Evolutionary conservation across 2,329 filamentous ascomycete species (phyloP).

Genomic region (Fusarium lyarnte): DNA sequence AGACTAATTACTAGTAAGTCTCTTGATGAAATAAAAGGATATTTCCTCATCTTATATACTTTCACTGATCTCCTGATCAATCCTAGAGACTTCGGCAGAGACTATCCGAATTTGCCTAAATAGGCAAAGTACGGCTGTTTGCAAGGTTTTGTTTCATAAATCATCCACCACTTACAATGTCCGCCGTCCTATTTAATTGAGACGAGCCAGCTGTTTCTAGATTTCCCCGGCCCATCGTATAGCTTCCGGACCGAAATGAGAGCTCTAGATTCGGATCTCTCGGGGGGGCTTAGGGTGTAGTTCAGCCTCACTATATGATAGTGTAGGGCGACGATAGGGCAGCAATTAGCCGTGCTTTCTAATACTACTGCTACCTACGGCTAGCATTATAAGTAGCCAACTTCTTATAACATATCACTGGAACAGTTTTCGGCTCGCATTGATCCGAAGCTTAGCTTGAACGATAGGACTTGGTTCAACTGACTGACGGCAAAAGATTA

Average conservation of each 20-base stretch:
- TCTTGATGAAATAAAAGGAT: background rate
- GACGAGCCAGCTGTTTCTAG: background rate
- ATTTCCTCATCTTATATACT: background rate
- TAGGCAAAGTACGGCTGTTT: background rate
- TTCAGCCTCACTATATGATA: background rate
- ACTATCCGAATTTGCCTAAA: constrained; percentile 27
- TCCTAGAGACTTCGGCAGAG: background rate
- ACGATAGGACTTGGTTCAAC: background rate
- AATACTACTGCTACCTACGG: too few relatives aligned
- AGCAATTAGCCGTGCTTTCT: too few relatives aligned
- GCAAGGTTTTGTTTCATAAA: background rate
- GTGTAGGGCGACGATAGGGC: too few relatives aligned
- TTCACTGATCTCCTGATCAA: background rate
- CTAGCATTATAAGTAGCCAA: accelerated
- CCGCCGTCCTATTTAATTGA: background rate
- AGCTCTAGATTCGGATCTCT: background rate
- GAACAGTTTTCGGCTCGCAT: background rate
- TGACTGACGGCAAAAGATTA: background rate
- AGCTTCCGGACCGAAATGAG: background rate
- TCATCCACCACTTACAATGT: constrained; percentile 22
- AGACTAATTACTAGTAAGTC: background rate
- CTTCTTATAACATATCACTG: background rate
- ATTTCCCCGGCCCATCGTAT: background rate
- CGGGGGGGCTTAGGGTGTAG: background rate
- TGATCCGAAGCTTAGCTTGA: background rate